Evolutionary conservation across 257 asterid species (phyloP), one percentile per base, ranked within the genome.

Genomic region (Anisodus tanguticus): DNA sequence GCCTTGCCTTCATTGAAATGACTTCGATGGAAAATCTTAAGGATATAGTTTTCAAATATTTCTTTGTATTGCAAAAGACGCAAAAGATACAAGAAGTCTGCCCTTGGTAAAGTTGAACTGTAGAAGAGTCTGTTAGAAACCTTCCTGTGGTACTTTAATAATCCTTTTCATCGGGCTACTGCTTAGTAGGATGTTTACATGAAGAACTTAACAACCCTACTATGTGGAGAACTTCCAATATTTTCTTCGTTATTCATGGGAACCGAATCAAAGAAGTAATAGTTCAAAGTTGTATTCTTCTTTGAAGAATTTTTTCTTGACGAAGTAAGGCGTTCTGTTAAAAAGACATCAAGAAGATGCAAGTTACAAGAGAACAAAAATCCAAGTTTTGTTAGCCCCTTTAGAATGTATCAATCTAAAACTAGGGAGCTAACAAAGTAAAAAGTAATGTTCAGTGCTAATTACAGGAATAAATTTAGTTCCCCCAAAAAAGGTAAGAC

Each of bases 1-100:
- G 59, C 11, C 19, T 72, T 72, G 80, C 53, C 41, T 72, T 47
- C 47, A 74, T 74, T 74, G 60, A 11, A 74, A 74, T 49, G 58
- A 74, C 57, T 22, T 49, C 49, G 60, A 74, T 12, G 43, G 60
- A 74, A 22, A 47, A 74, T 74, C 12, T 6, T 16, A 13, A 67
- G 76, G 4, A 12, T 13, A 13, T 74, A 49, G 45, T 13, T 51
- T 3, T 26, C 62, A 76, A 49, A 74, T 74, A 74, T 47, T 47
- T 74, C n/a, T 74, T 74, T 74, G 60, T 67, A 47, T 19, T 72
- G 41, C 60, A 76, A 76, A 51, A 47, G 19, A 10, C 10, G 4
- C 41, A 9, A 45, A 72, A 47, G 80, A 47, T 47, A 49, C 60
- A 11, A 72, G 39, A 45, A 71, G 59, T 62, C 45, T 6, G 63